Conservation (phyloP, 2,329 filamentous ascomycete genomes). For the Ilyonectria robusta region DNA sequence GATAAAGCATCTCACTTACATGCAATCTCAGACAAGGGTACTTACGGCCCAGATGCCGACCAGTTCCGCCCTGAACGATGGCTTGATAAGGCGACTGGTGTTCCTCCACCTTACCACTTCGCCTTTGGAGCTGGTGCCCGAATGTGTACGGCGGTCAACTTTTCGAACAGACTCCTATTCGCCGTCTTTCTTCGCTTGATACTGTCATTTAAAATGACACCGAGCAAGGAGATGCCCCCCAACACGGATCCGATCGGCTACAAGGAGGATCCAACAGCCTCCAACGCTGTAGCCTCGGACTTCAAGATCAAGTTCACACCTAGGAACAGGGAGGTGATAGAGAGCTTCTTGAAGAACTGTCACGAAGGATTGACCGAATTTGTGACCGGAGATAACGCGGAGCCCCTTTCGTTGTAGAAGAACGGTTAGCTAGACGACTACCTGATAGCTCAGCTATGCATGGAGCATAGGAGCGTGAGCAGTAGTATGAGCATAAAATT, state of each 20-base stretch:
- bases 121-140: conserved; percentile 9
- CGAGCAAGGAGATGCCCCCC: conserved; percentile 9
- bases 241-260: conserved; percentile 6
- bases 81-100: neutral
- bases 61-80: conserved; percentile 6
- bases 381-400: neutral
- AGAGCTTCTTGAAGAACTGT: neutral
- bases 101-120: conserved; percentile 10
- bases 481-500: too few relatives aligned
- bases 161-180: conserved; percentile 12
- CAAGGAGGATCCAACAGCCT: conserved; percentile 7
- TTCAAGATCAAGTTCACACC: conserved; percentile 6
- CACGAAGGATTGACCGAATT: neutral
- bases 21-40: too few relatives aligned
- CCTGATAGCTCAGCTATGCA: too few relatives aligned
- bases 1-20: too few relatives aligned
- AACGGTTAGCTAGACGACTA: too few relatives aligned
- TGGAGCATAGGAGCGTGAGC: too few relatives aligned
- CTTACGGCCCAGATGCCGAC: conserved; percentile 1
- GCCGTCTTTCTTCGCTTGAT: conserved; percentile 4
- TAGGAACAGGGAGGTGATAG: neutral
- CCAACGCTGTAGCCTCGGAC: conserved; percentile 1
- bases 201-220: neutral
- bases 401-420: too few relatives aligned
- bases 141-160: conserved; percentile 5